Base-by-base conservation (phyloP, 2,329 filamentous ascomycete genomes). In the Allantophomopsis cytisporea region DNA sequence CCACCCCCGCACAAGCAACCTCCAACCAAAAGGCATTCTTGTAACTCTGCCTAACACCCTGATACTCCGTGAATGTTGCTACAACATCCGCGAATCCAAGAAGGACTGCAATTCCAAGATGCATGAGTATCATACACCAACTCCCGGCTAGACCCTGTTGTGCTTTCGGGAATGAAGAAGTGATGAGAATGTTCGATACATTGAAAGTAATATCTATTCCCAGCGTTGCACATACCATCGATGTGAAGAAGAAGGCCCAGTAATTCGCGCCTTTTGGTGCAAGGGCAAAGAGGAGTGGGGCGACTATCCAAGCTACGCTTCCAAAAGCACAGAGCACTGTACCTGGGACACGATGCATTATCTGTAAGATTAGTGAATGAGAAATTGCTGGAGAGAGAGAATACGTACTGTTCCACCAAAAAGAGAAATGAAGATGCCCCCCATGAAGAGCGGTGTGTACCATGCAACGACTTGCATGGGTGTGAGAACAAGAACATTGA, bases 171-270 rank as follows among this genome's bases (percentile, higher is more conserved):
- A 87, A 63, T 12, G 71, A 73, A 0, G 81, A 86, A 0, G 81
- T 86, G 54, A 86, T 81, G 58, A 83, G 88, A 43, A 88, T 71
- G 50, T 82, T 87, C 14, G 77, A 73, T 1, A 87, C 71, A 51
- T 80, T 85, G 60, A 80, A 87, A 6, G 75, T 76, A 40, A 87
- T 75, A 51, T 89, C 83, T 43, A 87, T 76, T 14, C 79, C 81
- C 28, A 87, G 64, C 0, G 83, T 88, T 11, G 69, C 70, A 45
- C 76, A 73, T 3, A 80, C 55, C 76, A 81, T 81, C n/a, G 31
- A 35, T 15, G 80, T 76, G 50, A 86, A 83, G 18, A 82, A 64
- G 50, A 69, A 85, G 0, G 76, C 70, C 81, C 81, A 86, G 62
- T 44, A 44, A 7, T 50, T 41, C 8, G 40, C 38, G 20, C 37